These are phyloP conservation scores for Komagataella pastoris DNA, from an alignment of 805 yeast species.

Conservation along the genomic window DNA sequence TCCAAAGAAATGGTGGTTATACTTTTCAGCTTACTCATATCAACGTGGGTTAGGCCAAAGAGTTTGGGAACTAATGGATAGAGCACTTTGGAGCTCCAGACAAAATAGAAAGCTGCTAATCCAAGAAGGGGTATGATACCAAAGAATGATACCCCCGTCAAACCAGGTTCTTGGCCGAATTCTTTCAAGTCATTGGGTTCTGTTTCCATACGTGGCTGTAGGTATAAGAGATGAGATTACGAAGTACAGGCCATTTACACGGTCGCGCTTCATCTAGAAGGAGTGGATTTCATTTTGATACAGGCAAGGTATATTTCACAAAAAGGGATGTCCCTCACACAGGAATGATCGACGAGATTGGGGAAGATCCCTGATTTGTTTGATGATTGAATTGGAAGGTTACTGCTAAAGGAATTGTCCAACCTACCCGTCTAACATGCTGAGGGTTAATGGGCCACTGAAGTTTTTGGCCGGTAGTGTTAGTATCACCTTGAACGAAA, in stretches of 20 bases:
- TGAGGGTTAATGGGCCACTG: no score
- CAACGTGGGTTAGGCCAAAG: conserved; percentile 3
- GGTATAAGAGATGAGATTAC: background rate
- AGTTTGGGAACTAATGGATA: conserved; percentile 5
- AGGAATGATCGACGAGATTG: background rate
- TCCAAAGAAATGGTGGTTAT: background rate
- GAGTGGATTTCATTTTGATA: background rate
- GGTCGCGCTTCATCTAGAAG: background rate
- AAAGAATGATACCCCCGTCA: background rate
- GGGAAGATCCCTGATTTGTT: no score
- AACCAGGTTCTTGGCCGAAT: background rate
- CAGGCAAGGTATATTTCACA: background rate
- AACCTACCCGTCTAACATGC: no score
- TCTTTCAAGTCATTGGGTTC: background rate
- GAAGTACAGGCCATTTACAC: background rate
- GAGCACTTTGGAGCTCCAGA: conserved; percentile 2
- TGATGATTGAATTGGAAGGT: no score
- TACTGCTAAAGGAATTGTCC: no score
- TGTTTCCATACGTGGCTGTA: background rate
- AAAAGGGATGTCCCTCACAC: background rate
- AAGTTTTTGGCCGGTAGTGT: no score
- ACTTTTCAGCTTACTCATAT: background rate
- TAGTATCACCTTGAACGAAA: no score
- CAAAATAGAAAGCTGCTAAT: conserved; percentile 1
- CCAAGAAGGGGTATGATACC: conserved; percentile 7